phyloP scores from a whole-genome alignment of 2,329 filamentous ascomycete genomes.

The Botryosphaeria agaves region DNA sequence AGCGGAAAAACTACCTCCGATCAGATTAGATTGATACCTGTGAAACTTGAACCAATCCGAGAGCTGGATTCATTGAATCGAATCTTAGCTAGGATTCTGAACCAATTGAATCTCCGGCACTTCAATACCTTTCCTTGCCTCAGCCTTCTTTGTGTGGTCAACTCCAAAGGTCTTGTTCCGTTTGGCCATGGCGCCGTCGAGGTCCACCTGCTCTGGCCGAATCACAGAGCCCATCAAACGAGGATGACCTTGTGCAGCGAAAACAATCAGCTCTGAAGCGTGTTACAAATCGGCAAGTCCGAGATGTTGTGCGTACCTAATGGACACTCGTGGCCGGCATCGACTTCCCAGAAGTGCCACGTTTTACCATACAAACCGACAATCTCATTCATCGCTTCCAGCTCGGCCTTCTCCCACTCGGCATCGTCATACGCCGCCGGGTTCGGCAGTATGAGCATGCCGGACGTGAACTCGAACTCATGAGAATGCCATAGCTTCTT shows the following conservation, averaged over 20 bases:
- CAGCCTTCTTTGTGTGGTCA: constrained; percentile 1
- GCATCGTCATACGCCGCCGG: constrained; percentile 4
- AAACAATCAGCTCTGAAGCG: too few species aligned
- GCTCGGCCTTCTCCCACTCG: constrained; percentile 6
- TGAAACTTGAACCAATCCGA: not conserved
- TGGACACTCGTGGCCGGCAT: constrained; percentile 4
- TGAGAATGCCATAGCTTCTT: constrained; percentile 9
- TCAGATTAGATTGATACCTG: not conserved
- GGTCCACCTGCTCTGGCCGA: constrained; percentile 1
- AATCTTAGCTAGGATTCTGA: not conserved
- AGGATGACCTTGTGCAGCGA: too few species aligned
- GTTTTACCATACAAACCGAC: constrained; percentile 7
- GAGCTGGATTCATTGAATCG: not conserved
- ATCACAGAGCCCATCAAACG: constrained; percentile 6
- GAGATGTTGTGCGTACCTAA: too few species aligned
- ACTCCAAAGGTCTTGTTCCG: constrained; percentile 2
- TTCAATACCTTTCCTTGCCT: not conserved
- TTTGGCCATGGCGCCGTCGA: constrained; percentile 1
- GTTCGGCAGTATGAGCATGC: constrained; percentile 7
- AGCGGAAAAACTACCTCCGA: not conserved
- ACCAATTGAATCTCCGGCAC: not conserved
- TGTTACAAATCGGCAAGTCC: too few species aligned
- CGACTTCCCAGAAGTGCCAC: constrained; percentile 7
- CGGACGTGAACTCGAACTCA: constrained; percentile 7
- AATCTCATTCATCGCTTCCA: constrained; percentile 6